Evolutionary conservation across 139 green algal genomes (phyloP).

Genomic region (Pleodorina starrii): DNA sequence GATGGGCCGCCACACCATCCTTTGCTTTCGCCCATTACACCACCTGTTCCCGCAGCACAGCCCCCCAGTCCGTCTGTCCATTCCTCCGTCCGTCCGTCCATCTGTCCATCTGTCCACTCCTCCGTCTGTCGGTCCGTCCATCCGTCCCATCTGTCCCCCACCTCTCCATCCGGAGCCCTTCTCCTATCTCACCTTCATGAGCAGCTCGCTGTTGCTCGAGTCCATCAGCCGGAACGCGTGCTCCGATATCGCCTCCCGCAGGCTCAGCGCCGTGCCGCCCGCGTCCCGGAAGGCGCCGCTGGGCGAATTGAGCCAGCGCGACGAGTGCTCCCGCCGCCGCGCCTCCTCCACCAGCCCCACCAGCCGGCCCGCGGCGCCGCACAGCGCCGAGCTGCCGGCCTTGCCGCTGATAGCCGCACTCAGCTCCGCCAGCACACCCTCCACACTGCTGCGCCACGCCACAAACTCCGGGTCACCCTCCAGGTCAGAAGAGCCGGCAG

Average conservation of each 20-base stretch:
- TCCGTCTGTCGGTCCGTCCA: no score
- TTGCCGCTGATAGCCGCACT: neutral
- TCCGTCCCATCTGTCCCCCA: no score
- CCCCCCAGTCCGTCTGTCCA: no score
- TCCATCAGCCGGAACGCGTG: conserved; percentile 68
- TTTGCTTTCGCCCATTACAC: no score
- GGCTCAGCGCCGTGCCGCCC: conserved; percentile 35
- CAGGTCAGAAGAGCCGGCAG: no score
- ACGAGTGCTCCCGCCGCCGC: conserved; percentile 28
- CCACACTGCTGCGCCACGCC: conserved; percentile 27
- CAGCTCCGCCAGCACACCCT: conserved; percentile 26
- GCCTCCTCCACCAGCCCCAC: conserved; percentile 38
- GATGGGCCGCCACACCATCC: no score
- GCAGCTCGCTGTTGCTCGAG: conserved; percentile 47
- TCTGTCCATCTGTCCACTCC: no score
- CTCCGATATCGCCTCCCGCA: conserved; percentile 60
- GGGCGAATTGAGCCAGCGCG: conserved; percentile 54
- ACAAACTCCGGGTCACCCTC: conserved; percentile 14
- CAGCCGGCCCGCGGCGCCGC: neutral
- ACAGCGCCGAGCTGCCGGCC: conserved; percentile 6
- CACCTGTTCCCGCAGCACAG: no score
- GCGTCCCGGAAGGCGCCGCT: conserved; percentile 17
- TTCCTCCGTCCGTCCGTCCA: no score
- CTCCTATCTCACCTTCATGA: conserved; percentile 56
- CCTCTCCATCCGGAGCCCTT: neutral